Conservation (phyloP, 306 rosid species). For the Morella rubra region DNA sequence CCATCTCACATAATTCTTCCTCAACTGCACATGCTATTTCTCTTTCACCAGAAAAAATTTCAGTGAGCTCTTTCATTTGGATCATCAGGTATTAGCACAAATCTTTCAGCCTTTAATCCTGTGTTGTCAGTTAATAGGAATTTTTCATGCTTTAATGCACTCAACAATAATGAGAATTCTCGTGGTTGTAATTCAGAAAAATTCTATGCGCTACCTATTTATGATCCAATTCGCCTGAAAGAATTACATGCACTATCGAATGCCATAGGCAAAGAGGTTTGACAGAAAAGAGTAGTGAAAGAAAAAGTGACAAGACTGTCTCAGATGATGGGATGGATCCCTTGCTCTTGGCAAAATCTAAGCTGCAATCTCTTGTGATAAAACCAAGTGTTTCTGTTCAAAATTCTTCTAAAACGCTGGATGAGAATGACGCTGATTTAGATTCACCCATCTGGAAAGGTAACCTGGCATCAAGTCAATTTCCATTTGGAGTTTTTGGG, state of each 20-base stretch:
- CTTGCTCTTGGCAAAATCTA: slow-evolving; percentile 1
- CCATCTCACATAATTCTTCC: too few relatives aligned
- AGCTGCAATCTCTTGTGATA: slow-evolving; percentile 9
- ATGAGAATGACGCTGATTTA: slow-evolving; percentile 52
- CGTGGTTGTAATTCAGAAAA: background rate
- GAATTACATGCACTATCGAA: background rate
- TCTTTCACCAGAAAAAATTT: too few relatives aligned
- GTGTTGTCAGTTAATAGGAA: too few relatives aligned
- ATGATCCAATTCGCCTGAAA: background rate
- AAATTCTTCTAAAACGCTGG: slow-evolving; percentile 19
- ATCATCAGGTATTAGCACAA: too few relatives aligned
- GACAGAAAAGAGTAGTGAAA: slow-evolving; percentile 4
- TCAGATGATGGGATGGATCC: slow-evolving; percentile 1
- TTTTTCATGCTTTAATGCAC: too few relatives aligned
- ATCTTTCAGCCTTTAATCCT: too few relatives aligned
- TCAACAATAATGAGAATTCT: too few relatives aligned
- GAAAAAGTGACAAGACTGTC: slow-evolving; percentile 5
- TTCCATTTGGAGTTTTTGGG: slow-evolving; percentile 33
- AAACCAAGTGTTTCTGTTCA: slow-evolving; percentile 13
- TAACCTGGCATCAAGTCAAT: slow-evolving; percentile 27
- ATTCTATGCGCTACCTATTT: too few relatives aligned
- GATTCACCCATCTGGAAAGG: slow-evolving; percentile 76
- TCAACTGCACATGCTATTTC: too few relatives aligned
- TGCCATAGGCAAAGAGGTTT: slow-evolving; percentile 19
- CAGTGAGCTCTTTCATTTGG: too few relatives aligned